Evolutionary conservation across 305 asterid species (phyloP), one percentile per base, ranked within the genome.

Genomic region (Stenogyne calaminthoides): DNA sequence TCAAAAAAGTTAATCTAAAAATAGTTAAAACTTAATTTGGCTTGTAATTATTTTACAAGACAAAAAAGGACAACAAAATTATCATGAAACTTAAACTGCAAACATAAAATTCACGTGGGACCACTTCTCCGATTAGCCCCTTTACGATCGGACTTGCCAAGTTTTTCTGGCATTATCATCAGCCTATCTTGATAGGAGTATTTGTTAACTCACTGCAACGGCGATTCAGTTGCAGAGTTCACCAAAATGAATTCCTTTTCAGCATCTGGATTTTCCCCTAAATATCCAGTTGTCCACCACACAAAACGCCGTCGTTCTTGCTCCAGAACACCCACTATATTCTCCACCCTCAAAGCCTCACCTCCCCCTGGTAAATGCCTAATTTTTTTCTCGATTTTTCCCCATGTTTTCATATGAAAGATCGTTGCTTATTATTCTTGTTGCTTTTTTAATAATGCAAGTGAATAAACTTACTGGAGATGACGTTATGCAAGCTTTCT

Each of bases 331-430:
- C 85, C 85, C 0, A 62, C 79, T 32, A 76, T 77, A 40, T 52
- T 73, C 67, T 88, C 97, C 61, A 78, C 87, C 60, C 88, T 88
- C 83, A 86, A 84, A 80, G 81, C 90, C 51, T 82, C 95, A 16
- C 82, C 92, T 56, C 83, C 87, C 61, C 77, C 89, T 40, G 76
- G 98, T 91, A 84, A 83, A 70, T 32, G 19, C 55, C 73, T 25
- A 25, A 1, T 0, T 7, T 5, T n/a, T 47, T 7, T 1, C 3
- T 2, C 32, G 7, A 0, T 1, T 6, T 64, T 27, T 52, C n/a
- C 1, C 7, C 44, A 8, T 27, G 3, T 20, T 46, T 46, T 20
- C 6, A 20, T 34, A 19, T 55, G 60, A 60, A 27, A 8, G 29
- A 15, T 65, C 32, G 22, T 59, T 52, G 16, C 40, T 42, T 40